Conservation (phyloP, 352 stramenopile species). For the Stephanocyclus meneghinianus region DNA sequence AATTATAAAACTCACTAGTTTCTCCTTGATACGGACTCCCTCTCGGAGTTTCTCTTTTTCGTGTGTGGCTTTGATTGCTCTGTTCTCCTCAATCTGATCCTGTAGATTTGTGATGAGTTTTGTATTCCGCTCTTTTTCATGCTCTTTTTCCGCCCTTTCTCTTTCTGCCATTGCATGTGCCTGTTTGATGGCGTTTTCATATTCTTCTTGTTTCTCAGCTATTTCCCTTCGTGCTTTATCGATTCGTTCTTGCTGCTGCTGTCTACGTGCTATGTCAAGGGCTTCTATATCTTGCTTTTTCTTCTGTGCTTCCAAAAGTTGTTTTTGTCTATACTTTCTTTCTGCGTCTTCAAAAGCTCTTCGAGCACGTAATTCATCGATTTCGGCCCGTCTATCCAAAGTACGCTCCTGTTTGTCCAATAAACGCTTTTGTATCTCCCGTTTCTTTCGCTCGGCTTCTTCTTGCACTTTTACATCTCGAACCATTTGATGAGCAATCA, state of each 20-base stretch:
- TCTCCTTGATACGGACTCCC: slow-evolving; percentile 84
- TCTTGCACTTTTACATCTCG: slow-evolving; percentile 63
- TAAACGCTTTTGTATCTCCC: slow-evolving; percentile 83
- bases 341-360: slow-evolving; percentile 88
- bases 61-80: slow-evolving; percentile 23
- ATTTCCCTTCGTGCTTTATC: slow-evolving; percentile 75
- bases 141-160: slow-evolving; percentile 54
- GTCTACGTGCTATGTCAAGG: slow-evolving; percentile 65
- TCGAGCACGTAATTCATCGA: slow-evolving; percentile 90
- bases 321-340: slow-evolving; percentile 85
- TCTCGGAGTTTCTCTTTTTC: slow-evolving; percentile 80
- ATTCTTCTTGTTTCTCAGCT: slow-evolving; percentile 86
- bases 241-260: slow-evolving; percentile 63
- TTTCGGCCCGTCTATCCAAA: slow-evolving; percentile 79
- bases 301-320: slow-evolving; percentile 86
- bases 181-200: slow-evolving; percentile 87
- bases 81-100: slow-evolving; percentile 85
- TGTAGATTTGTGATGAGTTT: slow-evolving; percentile 86
- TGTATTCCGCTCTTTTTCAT: slow-evolving; percentile 81
- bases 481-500: slow-evolving; percentile 63
- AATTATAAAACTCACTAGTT: slow-evolving; percentile 47
- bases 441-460: slow-evolving; percentile 82
- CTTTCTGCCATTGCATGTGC: slow-evolving; percentile 78
- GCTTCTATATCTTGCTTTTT: slow-evolving; percentile 87
- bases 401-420: slow-evolving; percentile 86